A percentile compares a stretch with the other conserved stretches of the same genome.
These are phyloP conservation scores for Skeletonema menzelii DNA, from an alignment of 108 stramenopile genomes.

Conservation along the genomic window DNA sequence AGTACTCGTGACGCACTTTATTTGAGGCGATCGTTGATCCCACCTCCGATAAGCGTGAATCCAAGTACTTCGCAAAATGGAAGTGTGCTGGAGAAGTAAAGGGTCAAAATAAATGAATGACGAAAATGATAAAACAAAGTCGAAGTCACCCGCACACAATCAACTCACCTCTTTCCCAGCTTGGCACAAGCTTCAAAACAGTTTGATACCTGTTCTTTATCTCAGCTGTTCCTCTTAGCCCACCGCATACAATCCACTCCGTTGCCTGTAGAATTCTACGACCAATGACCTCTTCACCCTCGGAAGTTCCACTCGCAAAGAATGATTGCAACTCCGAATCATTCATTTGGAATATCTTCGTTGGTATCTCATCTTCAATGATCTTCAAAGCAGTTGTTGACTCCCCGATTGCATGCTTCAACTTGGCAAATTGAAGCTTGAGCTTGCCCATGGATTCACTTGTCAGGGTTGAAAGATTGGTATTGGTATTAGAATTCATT, in stretches of 20 bases:
- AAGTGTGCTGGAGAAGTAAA: conserved; percentile 59
- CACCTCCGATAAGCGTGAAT: conserved; percentile 53
- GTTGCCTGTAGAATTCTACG: conserved; percentile 67
- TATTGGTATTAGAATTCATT: not conserved
- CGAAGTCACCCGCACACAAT: not conserved
- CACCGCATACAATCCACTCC: conserved; percentile 77
- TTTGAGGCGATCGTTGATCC: conserved; percentile 35
- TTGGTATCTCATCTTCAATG: conserved; percentile 53
- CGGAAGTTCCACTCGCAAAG: conserved; percentile 15
- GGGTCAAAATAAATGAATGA: not conserved
- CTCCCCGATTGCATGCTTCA: conserved; percentile 69
- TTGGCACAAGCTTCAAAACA: conserved; percentile 60
- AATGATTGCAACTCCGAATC: conserved; percentile 19
- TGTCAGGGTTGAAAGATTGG: conserved; percentile 19
- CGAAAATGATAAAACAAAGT: not conserved
- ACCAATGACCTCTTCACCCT: conserved; percentile 47
- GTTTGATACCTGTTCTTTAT: conserved; percentile 67
- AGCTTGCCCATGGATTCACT: conserved; percentile 40
- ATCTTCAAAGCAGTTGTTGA: conserved; percentile 67
- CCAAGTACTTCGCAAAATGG: conserved; percentile 76
- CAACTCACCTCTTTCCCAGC: conserved; percentile 81
- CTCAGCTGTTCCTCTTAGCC: conserved; percentile 70
- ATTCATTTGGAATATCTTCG: conserved; percentile 29
- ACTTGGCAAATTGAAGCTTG: conserved; percentile 75
- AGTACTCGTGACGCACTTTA: conserved; percentile 65